Evolutionary conservation across 106 monocot species (phyloP), one percentile per base, ranked within the genome.

Genomic region (Alisma plantagoaquatica): DNA sequence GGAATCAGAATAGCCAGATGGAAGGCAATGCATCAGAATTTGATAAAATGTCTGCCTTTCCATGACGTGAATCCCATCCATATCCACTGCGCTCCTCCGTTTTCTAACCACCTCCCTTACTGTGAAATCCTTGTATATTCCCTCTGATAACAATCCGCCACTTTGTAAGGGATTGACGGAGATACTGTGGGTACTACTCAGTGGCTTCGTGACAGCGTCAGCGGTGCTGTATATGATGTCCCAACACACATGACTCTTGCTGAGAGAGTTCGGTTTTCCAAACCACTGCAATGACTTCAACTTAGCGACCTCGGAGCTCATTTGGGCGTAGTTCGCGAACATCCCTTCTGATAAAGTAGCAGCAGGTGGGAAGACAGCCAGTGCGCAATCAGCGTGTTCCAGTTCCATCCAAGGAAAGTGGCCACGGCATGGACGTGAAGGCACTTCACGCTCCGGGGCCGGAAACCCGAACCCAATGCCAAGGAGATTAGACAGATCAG

Each of bases 161-260:
- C 48, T 41, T 0, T 19, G 71, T 31, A 81, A 85, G 7, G 77
- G 77, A 30, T 73, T 71, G 15, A 82, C 45, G 0, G 52, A 70
- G 56, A 85, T 82, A 16, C 23, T 16, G 3, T 88, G 76, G 10
- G 15, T 49, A 9, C 27, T 31, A 0, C 66, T 73, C 2, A 49
- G 44, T 0, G 89, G 82, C 72, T 90, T 98, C 82, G 89, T 81
- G 23, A 90, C 69, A 2, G 81, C 81, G 29, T 90, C 79, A 0
- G 85, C 84, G 0, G 98, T 90, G 42, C 53, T 50, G 61, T 98
- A 90, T 41, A 98, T 98, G 28, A 85, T 62, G 60, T 98, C 79
- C 98, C 98, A 98, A 53, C 69, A 79, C 3, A 98, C 72, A 72
- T 98, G 98, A 23, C 90, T 82, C 66, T 79, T 85, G 71, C 98